Conservation (phyloP, 352 stramenopile genomes). For the Pythium utonaiense region DNA sequence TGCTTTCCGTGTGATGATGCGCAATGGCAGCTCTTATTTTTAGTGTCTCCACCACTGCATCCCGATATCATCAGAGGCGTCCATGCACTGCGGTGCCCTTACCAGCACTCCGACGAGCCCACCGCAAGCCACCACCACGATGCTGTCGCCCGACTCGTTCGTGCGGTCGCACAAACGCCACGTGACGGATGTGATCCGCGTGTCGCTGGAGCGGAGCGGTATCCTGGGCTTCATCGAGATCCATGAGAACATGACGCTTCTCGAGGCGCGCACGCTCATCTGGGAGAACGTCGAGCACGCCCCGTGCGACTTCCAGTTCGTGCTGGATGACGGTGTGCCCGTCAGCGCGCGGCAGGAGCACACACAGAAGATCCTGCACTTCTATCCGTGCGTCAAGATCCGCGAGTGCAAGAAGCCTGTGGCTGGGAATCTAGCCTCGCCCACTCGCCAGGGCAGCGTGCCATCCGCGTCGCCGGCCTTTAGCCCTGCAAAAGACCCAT, state of each 20-base stretch:
- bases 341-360: conserved; percentile 60
- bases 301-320: conserved; percentile 62
- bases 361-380: conserved; percentile 52
- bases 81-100: too few relatives aligned
- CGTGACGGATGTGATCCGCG: conserved; percentile 53
- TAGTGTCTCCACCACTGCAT: too few relatives aligned
- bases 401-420: conserved; percentile 31
- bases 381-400: conserved; percentile 72
- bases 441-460: too few relatives aligned
- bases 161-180: conserved; percentile 39
- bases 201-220: conserved; percentile 54
- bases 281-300: conserved; percentile 68
- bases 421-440: too few relatives aligned
- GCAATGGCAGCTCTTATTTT: too few relatives aligned
- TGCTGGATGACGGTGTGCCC: conserved; percentile 58
- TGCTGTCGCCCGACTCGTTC: conserved; percentile 59
- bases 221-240: conserved; percentile 79
- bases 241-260: conserved; percentile 55
- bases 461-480: too few relatives aligned
- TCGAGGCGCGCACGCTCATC: conserved; percentile 57
- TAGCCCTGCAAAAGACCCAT: too few relatives aligned
- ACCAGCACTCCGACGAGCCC: neutral
- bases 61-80: too few relatives aligned
- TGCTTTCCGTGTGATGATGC: too few relatives aligned
- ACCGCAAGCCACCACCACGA: conserved; percentile 10